phyloP scores from a whole-genome alignment of 495 filamentous ascomycete genomes.

The Cenococcum geophilum region DNA sequence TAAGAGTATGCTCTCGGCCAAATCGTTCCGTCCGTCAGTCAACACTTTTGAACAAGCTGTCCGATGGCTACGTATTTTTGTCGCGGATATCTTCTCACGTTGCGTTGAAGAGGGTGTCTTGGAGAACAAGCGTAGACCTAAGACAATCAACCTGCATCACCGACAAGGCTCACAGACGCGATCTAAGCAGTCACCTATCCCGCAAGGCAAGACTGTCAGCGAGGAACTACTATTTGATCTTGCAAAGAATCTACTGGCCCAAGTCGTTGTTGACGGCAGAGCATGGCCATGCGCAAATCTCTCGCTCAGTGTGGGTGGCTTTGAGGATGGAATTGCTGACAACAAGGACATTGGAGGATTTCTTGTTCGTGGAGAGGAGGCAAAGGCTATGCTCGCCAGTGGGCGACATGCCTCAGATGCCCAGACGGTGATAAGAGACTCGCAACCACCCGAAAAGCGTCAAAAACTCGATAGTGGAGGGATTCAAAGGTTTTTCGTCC shows the following conservation, averaged over 20 bases:
- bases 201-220: slow-evolving; percentile 63
- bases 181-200: slow-evolving; percentile 69
- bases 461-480: slow-evolving; percentile 42
- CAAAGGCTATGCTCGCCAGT: slow-evolving; percentile 44
- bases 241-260: slow-evolving; percentile 66
- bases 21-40: slow-evolving; percentile 85
- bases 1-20: slow-evolving; percentile 97
- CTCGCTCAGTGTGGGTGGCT: slow-evolving; percentile 77
- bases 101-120: slow-evolving; percentile 87
- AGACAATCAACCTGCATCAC: slow-evolving; percentile 76
- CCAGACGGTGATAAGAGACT: slow-evolving; percentile 21
- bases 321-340: slow-evolving; percentile 77
- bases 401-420: slow-evolving; percentile 2
- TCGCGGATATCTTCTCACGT: slow-evolving; percentile 83
- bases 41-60: slow-evolving; percentile 71
- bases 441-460: slow-evolving; percentile 37
- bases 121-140: slow-evolving; percentile 81
- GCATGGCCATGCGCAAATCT: slow-evolving; percentile 86
- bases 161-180: slow-evolving; percentile 62
- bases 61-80: slow-evolving; percentile 88
- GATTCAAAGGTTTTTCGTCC: slow-evolving; percentile 42
- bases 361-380: slow-evolving; percentile 70
- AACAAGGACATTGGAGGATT: slow-evolving; percentile 85
- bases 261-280: slow-evolving; percentile 67
- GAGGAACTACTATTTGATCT: slow-evolving; percentile 70